Conservation (phyloP, 352 stramenopile species). For the Phytophthora citrophthora region DNA sequence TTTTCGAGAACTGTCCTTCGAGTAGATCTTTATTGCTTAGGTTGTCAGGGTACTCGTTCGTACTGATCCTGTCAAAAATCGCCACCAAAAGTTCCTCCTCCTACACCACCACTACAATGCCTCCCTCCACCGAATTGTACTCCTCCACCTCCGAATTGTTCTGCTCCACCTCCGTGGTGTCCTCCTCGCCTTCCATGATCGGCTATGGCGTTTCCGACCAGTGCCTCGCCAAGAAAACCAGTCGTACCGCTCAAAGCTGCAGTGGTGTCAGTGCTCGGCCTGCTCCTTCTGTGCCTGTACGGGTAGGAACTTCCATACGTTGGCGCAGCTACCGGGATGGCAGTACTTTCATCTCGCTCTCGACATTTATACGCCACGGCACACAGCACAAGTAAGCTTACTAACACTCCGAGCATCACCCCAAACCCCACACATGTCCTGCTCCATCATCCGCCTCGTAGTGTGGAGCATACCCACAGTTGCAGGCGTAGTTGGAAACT, state of each 20-base stretch:
- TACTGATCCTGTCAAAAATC: constrained; percentile 45
- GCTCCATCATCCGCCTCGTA: background rate
- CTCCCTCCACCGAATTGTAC: constrained; percentile 40
- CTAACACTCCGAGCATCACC: constrained; percentile 39
- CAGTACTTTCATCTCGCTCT: constrained; percentile 1
- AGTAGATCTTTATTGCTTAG: background rate
- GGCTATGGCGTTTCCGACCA: constrained; percentile 45
- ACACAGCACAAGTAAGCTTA: background rate
- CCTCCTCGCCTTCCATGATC: constrained; percentile 23
- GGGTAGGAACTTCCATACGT: constrained; percentile 13
- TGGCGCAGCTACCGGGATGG: constrained; percentile 26
- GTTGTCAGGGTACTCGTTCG: constrained; percentile 1
- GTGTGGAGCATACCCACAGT: constrained; percentile 35
- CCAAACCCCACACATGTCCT: constrained; percentile 50
- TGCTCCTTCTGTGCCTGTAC: background rate
- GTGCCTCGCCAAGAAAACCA: constrained; percentile 52
- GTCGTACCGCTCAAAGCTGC: constrained; percentile 52
- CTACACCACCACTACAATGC: constrained; percentile 37
- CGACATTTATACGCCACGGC: constrained; percentile 17
- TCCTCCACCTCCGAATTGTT: constrained; percentile 31
- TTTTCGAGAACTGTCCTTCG: too few relatives aligned
- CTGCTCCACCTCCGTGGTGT: constrained; percentile 11
- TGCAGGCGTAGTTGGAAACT: constrained; percentile 59
- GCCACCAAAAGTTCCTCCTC: constrained; percentile 40
- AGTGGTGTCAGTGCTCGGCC: constrained; percentile 53